These are phyloP conservation scores for Graphilbum sp. DNA, from an alignment of 2,329 filamentous ascomycete genomes.

Conservation along the genomic window DNA sequence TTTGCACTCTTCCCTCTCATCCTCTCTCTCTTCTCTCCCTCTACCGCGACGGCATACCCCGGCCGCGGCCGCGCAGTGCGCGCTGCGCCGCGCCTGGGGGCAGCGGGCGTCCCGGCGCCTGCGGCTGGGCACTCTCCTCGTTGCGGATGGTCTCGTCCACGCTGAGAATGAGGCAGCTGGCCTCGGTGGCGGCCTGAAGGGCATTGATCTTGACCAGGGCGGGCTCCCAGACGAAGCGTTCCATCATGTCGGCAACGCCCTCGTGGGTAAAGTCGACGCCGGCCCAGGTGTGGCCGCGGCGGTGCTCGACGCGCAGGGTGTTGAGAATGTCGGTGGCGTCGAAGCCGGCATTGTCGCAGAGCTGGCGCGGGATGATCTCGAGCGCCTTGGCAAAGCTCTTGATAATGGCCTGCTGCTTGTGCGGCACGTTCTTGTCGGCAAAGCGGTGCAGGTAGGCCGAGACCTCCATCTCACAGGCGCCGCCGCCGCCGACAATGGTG, in stretches of 20 bases:
- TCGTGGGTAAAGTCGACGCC: constrained; percentile 92
- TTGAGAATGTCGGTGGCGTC: constrained; percentile 97
- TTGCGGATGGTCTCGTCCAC: constrained; percentile 99
- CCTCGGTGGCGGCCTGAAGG: constrained; percentile 89
- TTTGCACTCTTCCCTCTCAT: constrained; percentile 2
- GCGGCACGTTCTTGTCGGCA: constrained; percentile 78
- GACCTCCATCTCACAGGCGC: constrained; percentile 91
- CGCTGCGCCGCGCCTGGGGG: constrained; percentile 77
- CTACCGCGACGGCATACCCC: constrained; percentile 78
- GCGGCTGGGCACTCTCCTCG: constrained; percentile 75
- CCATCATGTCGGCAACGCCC: constrained; percentile 87
- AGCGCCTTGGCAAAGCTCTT: constrained; percentile 96
- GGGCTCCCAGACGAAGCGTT: constrained; percentile 94
- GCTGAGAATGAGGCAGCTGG: constrained; percentile 83
- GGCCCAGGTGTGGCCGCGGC: constrained; percentile 83
- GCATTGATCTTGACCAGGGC: constrained; percentile 94
- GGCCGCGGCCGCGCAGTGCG: constrained; percentile 66
- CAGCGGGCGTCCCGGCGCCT: constrained; percentile 60
- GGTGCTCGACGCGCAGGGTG: constrained; percentile 87
- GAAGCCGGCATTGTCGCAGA: constrained; percentile 97
- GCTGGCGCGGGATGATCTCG: constrained; percentile 87
- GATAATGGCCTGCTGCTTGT: constrained; percentile 96
- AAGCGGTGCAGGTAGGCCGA: constrained; percentile 85
- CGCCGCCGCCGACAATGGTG: constrained; percentile 86
- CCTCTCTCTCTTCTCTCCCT: background rate